Evolutionary conservation across 2,329 filamentous ascomycete species (phyloP), one percentile per base, ranked within the genome.

Genomic region (Paecilomyces sp.): DNA sequence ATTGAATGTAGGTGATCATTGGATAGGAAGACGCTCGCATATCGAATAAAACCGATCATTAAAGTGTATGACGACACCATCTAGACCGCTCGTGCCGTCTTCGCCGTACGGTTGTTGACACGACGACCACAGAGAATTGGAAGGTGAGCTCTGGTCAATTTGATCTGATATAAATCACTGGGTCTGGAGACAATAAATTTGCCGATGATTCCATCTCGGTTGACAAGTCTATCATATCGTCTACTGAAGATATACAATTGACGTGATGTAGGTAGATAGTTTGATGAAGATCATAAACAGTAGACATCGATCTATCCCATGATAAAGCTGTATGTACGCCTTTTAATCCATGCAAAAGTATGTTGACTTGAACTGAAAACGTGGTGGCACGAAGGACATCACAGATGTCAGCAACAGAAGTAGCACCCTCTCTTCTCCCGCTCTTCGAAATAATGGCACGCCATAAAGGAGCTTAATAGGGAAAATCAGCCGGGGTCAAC

Each of bases 401-500:
- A 18, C 36, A 47, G 36, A 47, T 47, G 36, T 18, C 36, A 47
- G 2, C 3, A 47, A 18, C 36, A 18, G 6, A 9, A 33, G 8
- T 33, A 33, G 31, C 9, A 33, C 31, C 8, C 6, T 33, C 31
- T 11, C 31, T 33, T 47, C n/a, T 18, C n/a, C n/a, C 13, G n/a
- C 41, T 22, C 18, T 7, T 18, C 2, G 36, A 41, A n/a, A n/a
- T 8, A 1, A 22, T 7, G 6, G 2, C n/a, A 22, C 36, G n/a
- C 15, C 6, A 47, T 18, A 8, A 47, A n/a, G n/a, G 41, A 47
- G 8, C 7, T 22, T 18, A 47, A 9, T 18, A 47, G n/a, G 41
- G 41, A 18, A 47, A 47, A 18, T 47, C 41, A 6, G 41, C 41
- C 7, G 41, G 41, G 60, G 34, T 67, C 58, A 78, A 64, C 30